Conservation (phyloP, 2,329 filamentous ascomycete species). For the Basipetospora chlamydospora region DNA sequence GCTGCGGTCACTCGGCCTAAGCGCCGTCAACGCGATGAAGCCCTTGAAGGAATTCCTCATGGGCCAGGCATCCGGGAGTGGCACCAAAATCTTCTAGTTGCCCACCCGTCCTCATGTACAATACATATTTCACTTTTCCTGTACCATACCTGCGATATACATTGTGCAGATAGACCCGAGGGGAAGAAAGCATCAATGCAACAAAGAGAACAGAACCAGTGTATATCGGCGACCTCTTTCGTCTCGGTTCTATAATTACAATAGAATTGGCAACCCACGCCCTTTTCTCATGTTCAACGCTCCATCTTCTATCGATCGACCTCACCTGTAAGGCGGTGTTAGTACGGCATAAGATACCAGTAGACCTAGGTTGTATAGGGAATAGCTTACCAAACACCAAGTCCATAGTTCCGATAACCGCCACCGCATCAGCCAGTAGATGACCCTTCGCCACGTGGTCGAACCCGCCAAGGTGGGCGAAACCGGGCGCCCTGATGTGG, state of each 20-base stretch:
- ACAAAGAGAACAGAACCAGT: slow-evolving; percentile 10
- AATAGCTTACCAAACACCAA: slow-evolving; percentile 62
- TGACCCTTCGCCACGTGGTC: slow-evolving; percentile 89
- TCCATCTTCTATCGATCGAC: slow-evolving; percentile 40
- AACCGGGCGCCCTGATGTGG: slow-evolving; percentile 92
- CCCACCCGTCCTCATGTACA: slow-evolving; percentile 1
- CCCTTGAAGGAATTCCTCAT: slow-evolving; percentile 78
- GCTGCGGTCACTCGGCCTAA: slow-evolving; percentile 62
- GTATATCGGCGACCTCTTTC: slow-evolving; percentile 13
- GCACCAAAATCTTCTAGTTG: slow-evolving; percentile 29
- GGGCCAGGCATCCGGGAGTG: slow-evolving; percentile 49
- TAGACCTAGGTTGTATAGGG: too few relatives aligned
- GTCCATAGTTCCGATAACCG: slow-evolving; percentile 85
- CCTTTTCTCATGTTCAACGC: too few relatives aligned
- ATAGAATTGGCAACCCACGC: too few relatives aligned
- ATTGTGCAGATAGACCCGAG: too few relatives aligned
- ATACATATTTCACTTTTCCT: slow-evolving; percentile 6
- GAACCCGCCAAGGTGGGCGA: slow-evolving; percentile 87
- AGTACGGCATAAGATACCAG: too few relatives aligned
- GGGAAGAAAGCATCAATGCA: too few relatives aligned
- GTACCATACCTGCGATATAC: slow-evolving; percentile 8
- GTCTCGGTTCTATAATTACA: slow-evolving; percentile 14
- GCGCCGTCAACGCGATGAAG: slow-evolving; percentile 57
- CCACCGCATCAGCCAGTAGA: slow-evolving; percentile 88
- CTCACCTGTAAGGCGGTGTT: slow-evolving; percentile 33